Evolutionary conservation across 148 eudicot species (phyloP).

Genomic region (Cornus kousa): DNA sequence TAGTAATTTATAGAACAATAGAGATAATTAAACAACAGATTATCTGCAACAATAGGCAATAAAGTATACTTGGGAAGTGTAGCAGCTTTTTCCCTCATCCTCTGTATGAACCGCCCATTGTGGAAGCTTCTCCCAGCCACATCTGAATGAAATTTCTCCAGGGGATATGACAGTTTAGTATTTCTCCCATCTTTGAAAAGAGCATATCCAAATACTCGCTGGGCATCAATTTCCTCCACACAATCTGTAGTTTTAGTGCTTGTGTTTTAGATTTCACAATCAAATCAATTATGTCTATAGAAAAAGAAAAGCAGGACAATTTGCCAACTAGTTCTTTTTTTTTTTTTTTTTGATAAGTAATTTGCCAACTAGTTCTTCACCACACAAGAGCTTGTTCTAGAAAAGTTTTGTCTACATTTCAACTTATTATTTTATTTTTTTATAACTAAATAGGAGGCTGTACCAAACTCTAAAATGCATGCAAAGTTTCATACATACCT

Average conservation of each 20-base stretch:
- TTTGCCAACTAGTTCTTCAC: background rate
- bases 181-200: constrained; percentile 51
- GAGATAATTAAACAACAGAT: no score
- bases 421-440: no score
- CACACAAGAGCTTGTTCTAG: background rate
- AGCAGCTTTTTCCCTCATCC: constrained; percentile 52
- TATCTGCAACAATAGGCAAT: background rate
- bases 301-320: no score
- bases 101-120: constrained; percentile 60
- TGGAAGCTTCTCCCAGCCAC: constrained; percentile 61
- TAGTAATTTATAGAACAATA: no score
- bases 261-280: background rate
- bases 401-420: background rate
- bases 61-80: constrained; percentile 44
- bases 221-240: constrained; percentile 54
- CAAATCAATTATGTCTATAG: background rate
- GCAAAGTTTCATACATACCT: constrained; percentile 29
- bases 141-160: constrained; percentile 47
- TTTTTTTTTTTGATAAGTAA: no score
- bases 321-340: background rate
- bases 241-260: constrained; percentile 36
- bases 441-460: background rate
- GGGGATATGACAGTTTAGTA: constrained; percentile 47
- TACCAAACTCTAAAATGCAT: background rate
- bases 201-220: constrained; percentile 52